Evolutionary conservation across 2,329 filamentous ascomycete genomes (phyloP), one percentile per base, ranked within the genome.

Genomic region (Diaporthe destruens): DNA sequence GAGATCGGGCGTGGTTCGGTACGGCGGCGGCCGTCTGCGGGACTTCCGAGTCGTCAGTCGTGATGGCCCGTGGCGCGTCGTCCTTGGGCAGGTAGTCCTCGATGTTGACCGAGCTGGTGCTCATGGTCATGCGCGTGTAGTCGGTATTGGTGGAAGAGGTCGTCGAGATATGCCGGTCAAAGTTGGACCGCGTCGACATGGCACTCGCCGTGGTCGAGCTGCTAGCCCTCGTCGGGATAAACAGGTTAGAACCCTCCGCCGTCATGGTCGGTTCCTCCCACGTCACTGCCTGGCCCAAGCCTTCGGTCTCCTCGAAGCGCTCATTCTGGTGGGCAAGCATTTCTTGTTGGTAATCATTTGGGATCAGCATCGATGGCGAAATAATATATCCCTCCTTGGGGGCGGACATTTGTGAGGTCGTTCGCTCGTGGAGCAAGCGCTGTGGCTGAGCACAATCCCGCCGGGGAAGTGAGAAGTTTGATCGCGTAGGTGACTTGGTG

Each of bases 281-380:
- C 8, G 66, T 67, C 25, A 63, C 67, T 23, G 79, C 77, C 56
- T 81, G 78, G 14, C 80, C 79, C 18, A 80, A 78, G 59, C 81
- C 80, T 34, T 82, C 80, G 29, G 79, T 77, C 16, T 79, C 77
- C 25, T 82, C 80, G 61, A 76, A 75, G n/a, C 77, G 74, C 39
- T 80, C 77, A 14, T 76, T 76, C 69, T 85, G 84, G 51, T 82
- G 81, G 16, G 80, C 77, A 53, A 87, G 78, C 83, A 90, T 87
- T 76, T 90, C 85, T 74, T 87, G 84, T 68, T 88, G 85, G 75
- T 87, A 90, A 67, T 92, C 90, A 59, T 83, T 80, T 16, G 90
- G 89, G 69, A 92, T 90, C 65, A 92, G 83, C n/a, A 92, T 83
- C 4, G 88, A 88, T 0, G 90, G 90, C 9, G 90, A 91, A 44